These are phyloP conservation scores for Ophiostoma quercus DNA, from an alignment of 2,329 filamentous ascomycete species.

Conservation along the genomic window DNA sequence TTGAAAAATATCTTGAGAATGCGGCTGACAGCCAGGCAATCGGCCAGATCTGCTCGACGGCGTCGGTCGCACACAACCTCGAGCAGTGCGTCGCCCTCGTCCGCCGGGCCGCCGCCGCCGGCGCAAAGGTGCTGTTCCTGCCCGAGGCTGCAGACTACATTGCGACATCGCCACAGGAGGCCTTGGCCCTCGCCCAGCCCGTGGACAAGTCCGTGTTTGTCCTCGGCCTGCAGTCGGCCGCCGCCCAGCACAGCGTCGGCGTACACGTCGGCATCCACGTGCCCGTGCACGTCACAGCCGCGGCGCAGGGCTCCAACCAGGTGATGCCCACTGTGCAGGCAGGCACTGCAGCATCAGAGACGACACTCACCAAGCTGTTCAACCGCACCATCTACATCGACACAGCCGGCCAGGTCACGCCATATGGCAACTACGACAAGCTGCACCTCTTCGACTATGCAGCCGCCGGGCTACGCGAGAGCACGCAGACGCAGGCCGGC, in stretches of 20 bases:
- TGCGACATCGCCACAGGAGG: slow-evolving; percentile 60
- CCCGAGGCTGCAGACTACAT: slow-evolving; percentile 93
- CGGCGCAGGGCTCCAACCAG: slow-evolving; percentile 22
- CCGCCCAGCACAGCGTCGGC: slow-evolving; percentile 57
- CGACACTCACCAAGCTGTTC: slow-evolving; percentile 38
- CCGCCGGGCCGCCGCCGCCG: slow-evolving; percentile 64
- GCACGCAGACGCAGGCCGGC: slow-evolving; percentile 31
- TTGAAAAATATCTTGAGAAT: too few relatives aligned
- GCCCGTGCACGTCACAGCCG: slow-evolving; percentile 45
- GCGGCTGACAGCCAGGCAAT: slow-evolving; percentile 56
- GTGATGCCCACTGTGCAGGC: slow-evolving; percentile 28
- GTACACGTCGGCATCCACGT: slow-evolving; percentile 89
- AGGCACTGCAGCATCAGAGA: not conserved
- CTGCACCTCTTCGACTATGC: slow-evolving; percentile 79
- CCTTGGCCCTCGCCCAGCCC: slow-evolving; percentile 64
- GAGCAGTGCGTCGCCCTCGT: slow-evolving; percentile 69
- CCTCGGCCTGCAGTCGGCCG: slow-evolving; percentile 64
- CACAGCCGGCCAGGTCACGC: slow-evolving; percentile 38
- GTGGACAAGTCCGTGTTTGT: slow-evolving; percentile 67
- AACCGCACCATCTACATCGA: slow-evolving; percentile 52
- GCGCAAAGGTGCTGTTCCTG: slow-evolving; percentile 79
- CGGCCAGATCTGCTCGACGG: slow-evolving; percentile 83
- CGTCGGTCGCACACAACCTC: slow-evolving; percentile 72
- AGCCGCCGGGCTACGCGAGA: slow-evolving; percentile 42
- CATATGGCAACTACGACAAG: slow-evolving; percentile 65